phyloP scores from a whole-genome alignment of 2,329 filamentous ascomycete genomes.

The Colletotrichum karsti region DNA sequence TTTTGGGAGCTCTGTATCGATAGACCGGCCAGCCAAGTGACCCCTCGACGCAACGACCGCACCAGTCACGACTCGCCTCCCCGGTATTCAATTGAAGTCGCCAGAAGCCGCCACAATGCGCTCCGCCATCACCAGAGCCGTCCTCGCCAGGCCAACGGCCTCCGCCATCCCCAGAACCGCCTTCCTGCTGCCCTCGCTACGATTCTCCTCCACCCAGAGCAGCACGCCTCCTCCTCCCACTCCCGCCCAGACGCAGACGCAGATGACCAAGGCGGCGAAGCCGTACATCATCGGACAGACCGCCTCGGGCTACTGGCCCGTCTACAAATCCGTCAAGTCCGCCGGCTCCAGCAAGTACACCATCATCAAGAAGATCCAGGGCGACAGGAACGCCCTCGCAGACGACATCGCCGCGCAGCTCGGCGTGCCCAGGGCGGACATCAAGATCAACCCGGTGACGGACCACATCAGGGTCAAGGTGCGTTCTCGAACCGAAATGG shows the following conservation, averaged over 20 bases:
- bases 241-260: slow-evolving; percentile 49
- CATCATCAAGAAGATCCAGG: slow-evolving; percentile 80
- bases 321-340: slow-evolving; percentile 78
- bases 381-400: slow-evolving; percentile 71
- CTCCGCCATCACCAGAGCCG: neutral
- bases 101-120: neutral
- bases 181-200: slow-evolving; percentile 12
- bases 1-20: neutral
- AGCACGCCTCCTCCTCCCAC: slow-evolving; percentile 12
- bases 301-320: slow-evolving; percentile 72
- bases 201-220: slow-evolving; percentile 21
- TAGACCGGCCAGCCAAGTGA: neutral
- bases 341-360: slow-evolving; percentile 82
- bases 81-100: too few species aligned
- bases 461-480: slow-evolving; percentile 81
- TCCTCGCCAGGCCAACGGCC: neutral
- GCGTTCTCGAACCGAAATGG: too few species aligned
- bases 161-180: slow-evolving; percentile 3
- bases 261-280: too few species aligned
- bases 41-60: neutral
- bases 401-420: slow-evolving; percentile 70
- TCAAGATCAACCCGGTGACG: slow-evolving; percentile 68
- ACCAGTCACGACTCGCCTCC: neutral
- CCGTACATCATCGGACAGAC: slow-evolving; percentile 81
- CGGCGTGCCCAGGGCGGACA: slow-evolving; percentile 60